Conservation (phyloP, 257 asterid species). For the Perilla frutescens region DNA sequence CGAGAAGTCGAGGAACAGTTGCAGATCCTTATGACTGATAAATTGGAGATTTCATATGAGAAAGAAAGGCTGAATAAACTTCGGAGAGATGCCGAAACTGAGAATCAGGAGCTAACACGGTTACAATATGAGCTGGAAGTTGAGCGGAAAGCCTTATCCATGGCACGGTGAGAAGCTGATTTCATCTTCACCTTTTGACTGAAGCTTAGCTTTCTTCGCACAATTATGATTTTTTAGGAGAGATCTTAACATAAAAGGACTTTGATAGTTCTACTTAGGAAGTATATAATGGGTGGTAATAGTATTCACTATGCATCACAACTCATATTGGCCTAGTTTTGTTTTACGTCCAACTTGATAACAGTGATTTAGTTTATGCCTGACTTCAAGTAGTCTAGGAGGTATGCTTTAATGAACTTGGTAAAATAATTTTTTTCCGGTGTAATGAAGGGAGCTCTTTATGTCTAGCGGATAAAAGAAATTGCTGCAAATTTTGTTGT, state of each 20-base stretch:
- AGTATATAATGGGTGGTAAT: not conserved
- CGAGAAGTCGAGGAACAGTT: conserved; percentile 87
- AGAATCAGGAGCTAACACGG: conserved; percentile 78
- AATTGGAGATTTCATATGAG: conserved; percentile 81
- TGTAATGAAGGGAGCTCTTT: conserved; percentile 7
- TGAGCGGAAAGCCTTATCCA: conserved; percentile 91
- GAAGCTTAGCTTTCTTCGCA: conserved; percentile 19
- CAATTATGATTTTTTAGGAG: conserved; percentile 1
- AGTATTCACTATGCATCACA: not conserved
- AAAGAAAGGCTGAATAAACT: conserved; percentile 88
- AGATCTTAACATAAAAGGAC: not conserved
- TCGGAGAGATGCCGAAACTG: conserved; percentile 76
- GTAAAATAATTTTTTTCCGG: not conserved
- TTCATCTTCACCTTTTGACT: conserved; percentile 33
- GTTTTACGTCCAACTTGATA: not conserved
- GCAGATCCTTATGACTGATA: conserved; percentile 69
- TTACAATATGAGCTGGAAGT: conserved; percentile 95
- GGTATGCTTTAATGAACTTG: not conserved
- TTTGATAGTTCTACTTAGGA: not conserved
- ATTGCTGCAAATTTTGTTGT: not conserved
- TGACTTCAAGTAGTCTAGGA: not conserved
- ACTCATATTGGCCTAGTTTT: conserved; percentile 10
- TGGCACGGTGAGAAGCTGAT: conserved; percentile 72
- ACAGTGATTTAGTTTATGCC: not conserved
- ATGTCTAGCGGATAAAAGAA: not conserved